Percentiles rank a stretch among this genome's conserved stretches.
Evolutionary conservation across 495 filamentous ascomycete genomes (phyloP).

Genomic region (Parachaetomium inaequale): DNA sequence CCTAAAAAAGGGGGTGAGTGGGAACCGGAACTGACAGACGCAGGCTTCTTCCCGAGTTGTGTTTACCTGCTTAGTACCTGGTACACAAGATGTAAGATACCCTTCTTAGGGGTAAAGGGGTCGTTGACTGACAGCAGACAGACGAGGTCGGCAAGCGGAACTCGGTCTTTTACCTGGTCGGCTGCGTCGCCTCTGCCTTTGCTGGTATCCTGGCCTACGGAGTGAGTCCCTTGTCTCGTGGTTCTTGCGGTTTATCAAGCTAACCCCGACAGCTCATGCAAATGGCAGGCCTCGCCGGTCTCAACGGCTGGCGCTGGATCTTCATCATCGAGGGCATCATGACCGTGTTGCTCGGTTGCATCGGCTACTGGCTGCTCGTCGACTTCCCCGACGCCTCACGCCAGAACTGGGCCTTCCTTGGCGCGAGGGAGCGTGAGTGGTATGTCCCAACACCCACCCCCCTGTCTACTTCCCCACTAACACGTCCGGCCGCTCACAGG

Average conservation of each 20-base stretch:
- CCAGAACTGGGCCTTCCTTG: conserved; percentile 52
- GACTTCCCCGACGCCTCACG: conserved; percentile 57
- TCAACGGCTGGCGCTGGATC: conserved; percentile 61
- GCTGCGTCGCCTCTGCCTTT: conserved; percentile 58
- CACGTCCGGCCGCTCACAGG: neutral
- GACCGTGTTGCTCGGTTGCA: conserved; percentile 46
- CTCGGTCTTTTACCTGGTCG: conserved; percentile 61
- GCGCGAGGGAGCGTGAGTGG: conserved; percentile 48
- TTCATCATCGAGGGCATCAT: conserved; percentile 59
- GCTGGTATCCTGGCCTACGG: conserved; percentile 63
- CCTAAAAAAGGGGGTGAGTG: neutral
- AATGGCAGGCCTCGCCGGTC: conserved; percentile 45
- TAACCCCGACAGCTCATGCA: conserved; percentile 48
- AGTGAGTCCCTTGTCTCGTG: conserved; percentile 17
- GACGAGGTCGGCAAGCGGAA: conserved; percentile 63
- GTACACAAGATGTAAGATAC: conserved; percentile 54
- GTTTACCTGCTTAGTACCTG: conserved; percentile 62
- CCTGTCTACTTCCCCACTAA: neutral
- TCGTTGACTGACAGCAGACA: conserved; percentile 21
- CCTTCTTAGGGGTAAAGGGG: neutral
- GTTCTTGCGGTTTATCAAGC: neutral
- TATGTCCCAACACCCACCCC: neutral
- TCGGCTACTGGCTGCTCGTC: conserved; percentile 53
- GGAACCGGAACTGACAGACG: neutral
- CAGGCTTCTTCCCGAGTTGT: conserved; percentile 57